phyloP scores from a whole-genome alignment of 495 filamentous ascomycete genomes.

The Stereocaulon alpinum region DNA sequence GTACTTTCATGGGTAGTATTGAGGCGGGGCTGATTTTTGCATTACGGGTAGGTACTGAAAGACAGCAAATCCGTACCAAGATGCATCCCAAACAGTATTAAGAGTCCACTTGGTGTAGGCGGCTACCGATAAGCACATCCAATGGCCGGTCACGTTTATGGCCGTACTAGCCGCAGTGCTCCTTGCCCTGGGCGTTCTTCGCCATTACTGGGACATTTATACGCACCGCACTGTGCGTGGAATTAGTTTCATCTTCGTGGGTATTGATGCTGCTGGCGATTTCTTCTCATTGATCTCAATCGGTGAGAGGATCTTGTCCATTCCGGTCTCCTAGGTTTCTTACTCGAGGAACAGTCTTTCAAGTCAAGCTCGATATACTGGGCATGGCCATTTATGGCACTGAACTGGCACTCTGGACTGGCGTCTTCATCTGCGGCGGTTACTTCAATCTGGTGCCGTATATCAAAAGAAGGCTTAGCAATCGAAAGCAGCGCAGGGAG shows the following conservation, averaged over 20 bases:
- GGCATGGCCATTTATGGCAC: constrained; percentile 53
- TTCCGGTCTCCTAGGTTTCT: neutral
- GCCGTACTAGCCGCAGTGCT: constrained; percentile 47
- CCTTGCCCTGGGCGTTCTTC: constrained; percentile 43
- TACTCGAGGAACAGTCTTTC: constrained; percentile 35
- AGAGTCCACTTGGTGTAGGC: neutral
- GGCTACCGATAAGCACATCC: constrained; percentile 27
- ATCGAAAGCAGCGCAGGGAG: constrained; percentile 4
- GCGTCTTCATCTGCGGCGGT: constrained; percentile 49
- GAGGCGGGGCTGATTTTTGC: constrained; percentile 43
- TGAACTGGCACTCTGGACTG: constrained; percentile 51
- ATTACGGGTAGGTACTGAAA: constrained; percentile 26
- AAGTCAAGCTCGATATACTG: constrained; percentile 41
- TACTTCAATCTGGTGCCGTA: constrained; percentile 50
- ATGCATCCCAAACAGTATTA: neutral
- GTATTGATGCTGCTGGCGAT: constrained; percentile 54
- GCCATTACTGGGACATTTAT: constrained; percentile 52
- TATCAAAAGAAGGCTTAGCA: constrained; percentile 22
- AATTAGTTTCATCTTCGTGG: constrained; percentile 57
- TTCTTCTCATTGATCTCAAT: constrained; percentile 51
- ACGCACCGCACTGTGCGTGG: constrained; percentile 49
- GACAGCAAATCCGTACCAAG: neutral
- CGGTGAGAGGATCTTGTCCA: constrained; percentile 19
- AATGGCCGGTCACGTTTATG: constrained; percentile 51
- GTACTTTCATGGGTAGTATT: constrained; percentile 37